Conservation (phyloP, 305 asterid genomes). For the Fraxinus angustifolia region DNA sequence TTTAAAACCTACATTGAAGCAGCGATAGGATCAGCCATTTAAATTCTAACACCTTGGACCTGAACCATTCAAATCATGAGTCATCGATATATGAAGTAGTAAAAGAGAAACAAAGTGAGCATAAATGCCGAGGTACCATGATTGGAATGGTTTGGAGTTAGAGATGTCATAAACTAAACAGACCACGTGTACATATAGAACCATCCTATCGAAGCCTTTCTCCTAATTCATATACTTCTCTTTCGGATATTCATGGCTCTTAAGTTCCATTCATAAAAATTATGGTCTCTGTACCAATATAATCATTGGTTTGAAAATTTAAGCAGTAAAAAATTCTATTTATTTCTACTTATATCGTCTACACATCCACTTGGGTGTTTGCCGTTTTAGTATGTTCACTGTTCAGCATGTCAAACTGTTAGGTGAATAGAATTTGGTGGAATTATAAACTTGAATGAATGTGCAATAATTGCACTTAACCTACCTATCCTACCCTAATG, state of each 20-base stretch:
- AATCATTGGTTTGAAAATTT: neutral
- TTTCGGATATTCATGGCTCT: neutral
- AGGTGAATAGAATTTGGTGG: neutral
- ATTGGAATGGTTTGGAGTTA: neutral
- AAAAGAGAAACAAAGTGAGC: neutral
- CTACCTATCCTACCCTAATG: constrained; percentile 14
- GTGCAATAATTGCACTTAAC: constrained; percentile 7
- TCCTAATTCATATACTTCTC: neutral
- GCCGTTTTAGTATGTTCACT: neutral
- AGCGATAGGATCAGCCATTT: neutral
- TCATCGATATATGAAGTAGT: neutral
- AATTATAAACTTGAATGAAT: neutral
- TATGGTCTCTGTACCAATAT: neutral
- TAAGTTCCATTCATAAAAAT: neutral
- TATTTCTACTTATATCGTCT: neutral
- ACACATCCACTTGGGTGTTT: neutral
- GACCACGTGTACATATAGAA: too few relatives aligned
- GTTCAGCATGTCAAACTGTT: neutral
- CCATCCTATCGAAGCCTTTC: too few relatives aligned
- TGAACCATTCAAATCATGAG: neutral
- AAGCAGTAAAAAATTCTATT: neutral
- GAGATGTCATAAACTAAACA: neutral
- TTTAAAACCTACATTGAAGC: neutral
- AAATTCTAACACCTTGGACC: too few relatives aligned
- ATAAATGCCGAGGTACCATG: neutral